phyloP scores from a whole-genome alignment of 2,329 filamentous ascomycete genomes.

The Aspergillus sp. region DNA sequence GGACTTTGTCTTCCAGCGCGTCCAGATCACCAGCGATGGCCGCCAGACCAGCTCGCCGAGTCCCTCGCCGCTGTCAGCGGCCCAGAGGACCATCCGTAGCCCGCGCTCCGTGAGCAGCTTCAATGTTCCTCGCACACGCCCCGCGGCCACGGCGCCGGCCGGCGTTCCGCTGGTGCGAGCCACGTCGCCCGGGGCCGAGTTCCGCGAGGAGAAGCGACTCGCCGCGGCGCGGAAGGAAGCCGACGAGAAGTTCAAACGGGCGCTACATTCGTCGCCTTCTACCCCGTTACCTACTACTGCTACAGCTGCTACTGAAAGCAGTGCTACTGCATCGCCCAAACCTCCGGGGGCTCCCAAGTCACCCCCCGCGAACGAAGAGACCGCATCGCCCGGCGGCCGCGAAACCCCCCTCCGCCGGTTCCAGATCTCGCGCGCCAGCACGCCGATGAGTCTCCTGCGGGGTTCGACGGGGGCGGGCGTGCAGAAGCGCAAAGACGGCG shows the following conservation, averaged over 20 bases:
- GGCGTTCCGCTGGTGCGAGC: constrained; percentile 42
- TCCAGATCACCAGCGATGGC: constrained; percentile 27
- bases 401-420: constrained; percentile 36
- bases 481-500: constrained; percentile 33
- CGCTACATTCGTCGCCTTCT: constrained; percentile 23
- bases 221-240: constrained; percentile 28
- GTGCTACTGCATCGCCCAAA: constrained; percentile 4
- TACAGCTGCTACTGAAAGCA: background rate
- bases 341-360: background rate
- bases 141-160: constrained; percentile 9
- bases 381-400: constrained; percentile 5
- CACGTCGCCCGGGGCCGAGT: constrained; percentile 43
- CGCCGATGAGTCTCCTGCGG: constrained; percentile 24
- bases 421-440: constrained; percentile 38
- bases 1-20: constrained; percentile 47
- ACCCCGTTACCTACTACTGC: background rate
- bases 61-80: constrained; percentile 17
- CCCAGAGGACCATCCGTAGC: constrained; percentile 27
- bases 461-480: constrained; percentile 30
- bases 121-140: constrained; percentile 14
- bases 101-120: constrained; percentile 37
- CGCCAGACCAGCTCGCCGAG: constrained; percentile 8
- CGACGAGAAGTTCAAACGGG: constrained; percentile 28
- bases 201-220: constrained; percentile 33
- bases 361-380: background rate